phyloP scores from a whole-genome alignment of 805 yeast species.

The Suhomyces canberraensis region DNA sequence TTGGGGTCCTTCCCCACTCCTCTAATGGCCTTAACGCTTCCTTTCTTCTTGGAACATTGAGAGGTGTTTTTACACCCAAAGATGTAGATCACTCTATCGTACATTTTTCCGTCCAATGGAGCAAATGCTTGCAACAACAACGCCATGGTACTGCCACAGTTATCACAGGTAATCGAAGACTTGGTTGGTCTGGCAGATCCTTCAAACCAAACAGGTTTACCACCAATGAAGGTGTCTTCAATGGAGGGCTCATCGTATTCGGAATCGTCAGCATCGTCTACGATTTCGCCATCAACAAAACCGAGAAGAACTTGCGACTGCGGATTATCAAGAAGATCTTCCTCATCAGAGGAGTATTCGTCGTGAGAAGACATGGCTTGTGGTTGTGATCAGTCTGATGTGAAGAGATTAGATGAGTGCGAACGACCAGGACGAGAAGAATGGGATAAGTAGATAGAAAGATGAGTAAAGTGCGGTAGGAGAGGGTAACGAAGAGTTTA shows the following conservation, averaged over 20 bases:
- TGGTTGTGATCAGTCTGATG: neutral
- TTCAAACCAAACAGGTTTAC: slow-evolving; percentile 64
- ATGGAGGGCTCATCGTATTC: slow-evolving; percentile 31
- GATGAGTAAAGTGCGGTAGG: too few relatives aligned
- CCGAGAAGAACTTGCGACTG: slow-evolving; percentile 53
- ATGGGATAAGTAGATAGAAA: too few relatives aligned
- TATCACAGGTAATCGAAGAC: slow-evolving; percentile 56
- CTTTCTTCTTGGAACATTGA: slow-evolving; percentile 64
- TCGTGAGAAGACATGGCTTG: slow-evolving; percentile 37
- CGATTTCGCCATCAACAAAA: slow-evolving; percentile 56
- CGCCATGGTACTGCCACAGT: slow-evolving; percentile 61
- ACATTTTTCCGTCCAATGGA: slow-evolving; percentile 65
- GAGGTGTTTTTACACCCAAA: slow-evolving; percentile 62
- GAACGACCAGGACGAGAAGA: too few relatives aligned
- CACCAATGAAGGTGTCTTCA: slow-evolving; percentile 83
- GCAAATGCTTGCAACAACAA: slow-evolving; percentile 77
- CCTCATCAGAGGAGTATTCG: slow-evolving; percentile 56
- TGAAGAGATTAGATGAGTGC: too few relatives aligned
- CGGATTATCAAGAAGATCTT: slow-evolving; percentile 28
- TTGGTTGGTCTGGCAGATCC: slow-evolving; percentile 54
- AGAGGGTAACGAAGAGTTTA: too few relatives aligned
- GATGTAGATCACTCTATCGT: slow-evolving; percentile 79
- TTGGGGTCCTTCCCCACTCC: slow-evolving; percentile 64
- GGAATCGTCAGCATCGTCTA: slow-evolving; percentile 43
- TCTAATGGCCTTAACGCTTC: slow-evolving; percentile 72